These are phyloP conservation scores for Gigaspora rosea DNA, from an alignment of 192 early-diverging fungal genomes.

Conservation along the genomic window DNA sequence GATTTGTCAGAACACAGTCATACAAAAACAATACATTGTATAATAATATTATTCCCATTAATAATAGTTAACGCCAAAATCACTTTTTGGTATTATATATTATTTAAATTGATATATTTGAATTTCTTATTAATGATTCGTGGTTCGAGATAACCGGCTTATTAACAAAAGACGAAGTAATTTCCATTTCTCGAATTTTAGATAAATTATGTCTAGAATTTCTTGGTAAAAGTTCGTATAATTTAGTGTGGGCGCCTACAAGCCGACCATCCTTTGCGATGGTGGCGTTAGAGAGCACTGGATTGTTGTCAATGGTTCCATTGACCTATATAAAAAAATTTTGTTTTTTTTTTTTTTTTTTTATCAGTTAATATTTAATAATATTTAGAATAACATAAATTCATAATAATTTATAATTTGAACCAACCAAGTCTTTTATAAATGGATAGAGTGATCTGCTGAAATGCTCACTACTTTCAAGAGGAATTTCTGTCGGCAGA, in stretches of 20 bases:
- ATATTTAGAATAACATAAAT: constrained; percentile 7
- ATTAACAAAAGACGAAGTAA: no score
- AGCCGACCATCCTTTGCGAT: constrained; percentile 77
- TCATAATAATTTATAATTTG: constrained; percentile 9
- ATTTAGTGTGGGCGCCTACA: constrained; percentile 52
- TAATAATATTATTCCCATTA: no score
- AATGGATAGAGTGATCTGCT: constrained; percentile 81
- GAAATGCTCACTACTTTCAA: constrained; percentile 94
- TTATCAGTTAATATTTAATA: not conserved
- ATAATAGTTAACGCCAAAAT: no score
- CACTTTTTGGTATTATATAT: no score
- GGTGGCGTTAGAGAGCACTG: constrained; percentile 74
- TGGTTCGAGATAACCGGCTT: no score
- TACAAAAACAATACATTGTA: no score
- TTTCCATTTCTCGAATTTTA: no score
- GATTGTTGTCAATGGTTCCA: constrained; percentile 60
- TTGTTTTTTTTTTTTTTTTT: no score
- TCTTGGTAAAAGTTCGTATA: constrained; percentile 39
- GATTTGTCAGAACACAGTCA: no score
- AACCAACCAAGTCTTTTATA: constrained; percentile 75
- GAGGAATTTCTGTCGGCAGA: constrained; percentile 92
- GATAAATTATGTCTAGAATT: not conserved
- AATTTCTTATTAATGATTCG: no score
- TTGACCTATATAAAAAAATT: constrained; percentile 36
- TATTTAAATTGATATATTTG: no score